Base-by-base conservation (phyloP, 2,329 filamentous ascomycete genomes). In the Exserohilum turcica region DNA sequence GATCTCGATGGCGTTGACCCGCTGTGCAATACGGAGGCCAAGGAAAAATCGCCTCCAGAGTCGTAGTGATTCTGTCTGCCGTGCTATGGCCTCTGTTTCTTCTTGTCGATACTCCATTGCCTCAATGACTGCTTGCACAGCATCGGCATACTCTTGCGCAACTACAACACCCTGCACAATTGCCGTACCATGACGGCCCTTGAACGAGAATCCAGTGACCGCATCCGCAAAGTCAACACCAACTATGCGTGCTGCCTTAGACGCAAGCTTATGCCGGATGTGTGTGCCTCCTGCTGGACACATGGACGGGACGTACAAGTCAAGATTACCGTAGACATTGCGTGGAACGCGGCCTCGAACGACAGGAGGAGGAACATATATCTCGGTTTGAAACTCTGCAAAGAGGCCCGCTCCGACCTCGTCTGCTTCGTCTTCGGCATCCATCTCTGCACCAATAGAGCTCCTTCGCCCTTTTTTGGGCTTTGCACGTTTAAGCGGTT, bases 171-270 rank as follows among this genome's bases (percentile, higher is more conserved):
- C 94, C 32, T 85, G 83, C 2, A 94, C 76, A 2, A 97, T 82
- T 1, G 94, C 92, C 2, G 91, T 97, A 13, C 93, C 93, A 50
- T 91, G 87, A 2, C 91, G 85, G 0, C 92, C 92, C 67, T 86
- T 87, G 76, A 97, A 99, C 32, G 88, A 82, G 67, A 97, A 99
- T 0, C 93, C 93, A 0, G 88, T 94, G 5, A 99, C 85, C 0
- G 94, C 94, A 28, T 93, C 91, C 2, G 91, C 91, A 71, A 89
- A 96, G 74, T 97, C 92, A 15, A 97, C 82, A 0, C 87, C 87
- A 1, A 97, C 74, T 1, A 92, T 76, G 51, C 83, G 85, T 0
- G 92, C 91, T 1, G 93, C 93, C 44, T 84, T 83, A 1, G 84
- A 79, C 1, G 90, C 88, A 44, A 87, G 78, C 12, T 78, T 73